Evolutionary conservation across 1,139 yeast species (phyloP).

Genomic region (Suhomyces taliae): DNA sequence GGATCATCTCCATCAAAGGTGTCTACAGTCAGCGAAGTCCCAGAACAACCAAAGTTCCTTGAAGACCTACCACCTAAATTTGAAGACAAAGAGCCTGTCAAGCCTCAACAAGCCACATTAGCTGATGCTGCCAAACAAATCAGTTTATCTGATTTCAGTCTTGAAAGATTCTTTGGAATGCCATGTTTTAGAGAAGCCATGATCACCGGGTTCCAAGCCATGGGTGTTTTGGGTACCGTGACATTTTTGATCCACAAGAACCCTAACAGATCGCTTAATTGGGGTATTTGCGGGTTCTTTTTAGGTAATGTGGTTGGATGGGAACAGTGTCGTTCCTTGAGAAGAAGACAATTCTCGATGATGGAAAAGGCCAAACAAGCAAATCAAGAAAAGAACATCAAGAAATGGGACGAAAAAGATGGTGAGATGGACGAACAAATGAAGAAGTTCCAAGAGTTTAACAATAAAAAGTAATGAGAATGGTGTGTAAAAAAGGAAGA

Average conservation of each 20-base stretch:
- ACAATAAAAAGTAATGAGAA: constrained; percentile 7
- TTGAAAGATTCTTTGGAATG: constrained; percentile 56
- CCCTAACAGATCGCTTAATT: constrained; percentile 63
- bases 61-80: constrained; percentile 47
- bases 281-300: constrained; percentile 82
- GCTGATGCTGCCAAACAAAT: constrained; percentile 34
- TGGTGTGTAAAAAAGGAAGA: background rate
- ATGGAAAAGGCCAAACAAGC: constrained; percentile 61
- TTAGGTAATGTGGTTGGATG: constrained; percentile 83
- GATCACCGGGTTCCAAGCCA: constrained; percentile 81
- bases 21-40: constrained; percentile 20
- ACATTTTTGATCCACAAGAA: constrained; percentile 69
- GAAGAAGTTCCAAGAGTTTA: constrained; percentile 29
- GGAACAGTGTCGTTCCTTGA: constrained; percentile 84
- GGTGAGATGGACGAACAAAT: constrained; percentile 24
- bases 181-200: constrained; percentile 93
- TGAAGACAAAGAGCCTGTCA: constrained; percentile 33
- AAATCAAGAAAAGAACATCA: constrained; percentile 38
- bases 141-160: constrained; percentile 52
- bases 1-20: constrained; percentile 22
- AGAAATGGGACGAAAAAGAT: constrained; percentile 26
- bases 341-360: constrained; percentile 62
- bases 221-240: constrained; percentile 75
- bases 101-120: constrained; percentile 21
- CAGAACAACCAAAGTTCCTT: constrained; percentile 11